A percentile compares a stretch with the other conserved stretches of the same genome.
Conservation (phyloP, 23 red algal genomes). For the Gracilaria gracilis region DNA sequence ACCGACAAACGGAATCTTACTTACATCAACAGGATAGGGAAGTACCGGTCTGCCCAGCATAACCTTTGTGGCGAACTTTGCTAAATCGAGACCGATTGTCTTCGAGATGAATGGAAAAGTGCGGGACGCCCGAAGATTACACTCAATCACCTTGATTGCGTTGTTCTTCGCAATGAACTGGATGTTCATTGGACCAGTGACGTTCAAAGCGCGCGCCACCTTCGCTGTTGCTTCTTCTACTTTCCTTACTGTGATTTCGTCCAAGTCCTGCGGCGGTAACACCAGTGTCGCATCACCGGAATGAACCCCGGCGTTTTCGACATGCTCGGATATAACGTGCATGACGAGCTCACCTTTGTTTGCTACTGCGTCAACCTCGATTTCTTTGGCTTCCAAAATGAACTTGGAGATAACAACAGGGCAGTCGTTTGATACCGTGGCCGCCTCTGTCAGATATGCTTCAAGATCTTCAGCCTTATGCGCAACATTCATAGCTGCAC, state of each 20-base stretch:
- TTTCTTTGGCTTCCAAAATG: constrained; percentile 98
- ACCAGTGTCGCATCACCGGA: constrained; percentile 98
- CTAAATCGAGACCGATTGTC: constrained; percentile 95
- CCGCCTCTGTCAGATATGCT: constrained; percentile 94
- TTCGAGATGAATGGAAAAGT: constrained; percentile 98
- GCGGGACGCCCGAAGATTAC: constrained; percentile 94
- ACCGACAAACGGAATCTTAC: constrained; percentile 80
- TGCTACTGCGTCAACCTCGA: constrained; percentile 99
- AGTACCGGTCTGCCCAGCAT: constrained; percentile 87
- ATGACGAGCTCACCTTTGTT: constrained; percentile 94
- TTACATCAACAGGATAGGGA: constrained; percentile 93
- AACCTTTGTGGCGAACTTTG: constrained; percentile 98
- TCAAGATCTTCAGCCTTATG: constrained; percentile 97
- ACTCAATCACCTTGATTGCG: constrained; percentile 99
- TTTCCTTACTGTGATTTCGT: constrained; percentile 92
- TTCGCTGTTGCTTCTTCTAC: constrained; percentile 93
- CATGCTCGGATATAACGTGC: constrained; percentile 98
- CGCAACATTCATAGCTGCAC: constrained; percentile 99
- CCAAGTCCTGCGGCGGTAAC: constrained; percentile 92
- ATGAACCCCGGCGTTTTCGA: constrained; percentile 99
- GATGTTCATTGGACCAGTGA: constrained; percentile 99
- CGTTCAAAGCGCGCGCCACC: constrained; percentile 96
- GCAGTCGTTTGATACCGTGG: constrained; percentile 88
- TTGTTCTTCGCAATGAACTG: constrained; percentile 99
- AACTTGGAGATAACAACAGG: constrained; percentile 99